Evolutionary conservation across 495 filamentous ascomycete genomes (phyloP).

Genomic region (Cairneyella variabilis): DNA sequence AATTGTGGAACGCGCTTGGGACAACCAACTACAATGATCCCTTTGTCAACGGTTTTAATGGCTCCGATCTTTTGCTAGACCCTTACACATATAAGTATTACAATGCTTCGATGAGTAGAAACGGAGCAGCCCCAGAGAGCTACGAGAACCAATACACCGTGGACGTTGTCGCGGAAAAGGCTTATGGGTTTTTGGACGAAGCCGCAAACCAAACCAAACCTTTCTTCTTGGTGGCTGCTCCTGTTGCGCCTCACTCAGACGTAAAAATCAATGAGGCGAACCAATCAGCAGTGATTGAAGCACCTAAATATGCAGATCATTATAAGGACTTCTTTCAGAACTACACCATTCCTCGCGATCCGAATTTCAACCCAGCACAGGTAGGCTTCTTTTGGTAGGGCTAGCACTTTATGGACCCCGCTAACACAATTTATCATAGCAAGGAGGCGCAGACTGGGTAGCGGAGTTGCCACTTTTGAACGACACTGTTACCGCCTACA

Average conservation of each 20-base stretch:
- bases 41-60: constrained; percentile 44
- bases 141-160: constrained; percentile 52
- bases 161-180: constrained; percentile 60
- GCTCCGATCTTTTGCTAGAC: constrained; percentile 59
- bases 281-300: constrained; percentile 7
- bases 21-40: constrained; percentile 50
- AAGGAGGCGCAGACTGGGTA: constrained; percentile 59
- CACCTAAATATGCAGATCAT: constrained; percentile 41
- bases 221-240: constrained; percentile 60
- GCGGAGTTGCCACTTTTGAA: constrained; percentile 47
- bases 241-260: constrained; percentile 61
- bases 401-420: not conserved
- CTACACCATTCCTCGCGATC: constrained; percentile 40
- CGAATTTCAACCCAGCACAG: constrained; percentile 44
- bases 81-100: constrained; percentile 61
- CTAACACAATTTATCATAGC: constrained; percentile 9
- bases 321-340: constrained; percentile 43
- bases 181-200: constrained; percentile 57
- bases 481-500: constrained; percentile 50
- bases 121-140: constrained; percentile 47
- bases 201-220: constrained; percentile 48
- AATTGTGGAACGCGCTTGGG: constrained; percentile 58
- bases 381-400: constrained; percentile 25
- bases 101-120: constrained; percentile 57
- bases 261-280: constrained; percentile 28